phyloP scores from a whole-genome alignment of 2,329 filamentous ascomycete genomes.

The Fusarium vanettenii region DNA sequence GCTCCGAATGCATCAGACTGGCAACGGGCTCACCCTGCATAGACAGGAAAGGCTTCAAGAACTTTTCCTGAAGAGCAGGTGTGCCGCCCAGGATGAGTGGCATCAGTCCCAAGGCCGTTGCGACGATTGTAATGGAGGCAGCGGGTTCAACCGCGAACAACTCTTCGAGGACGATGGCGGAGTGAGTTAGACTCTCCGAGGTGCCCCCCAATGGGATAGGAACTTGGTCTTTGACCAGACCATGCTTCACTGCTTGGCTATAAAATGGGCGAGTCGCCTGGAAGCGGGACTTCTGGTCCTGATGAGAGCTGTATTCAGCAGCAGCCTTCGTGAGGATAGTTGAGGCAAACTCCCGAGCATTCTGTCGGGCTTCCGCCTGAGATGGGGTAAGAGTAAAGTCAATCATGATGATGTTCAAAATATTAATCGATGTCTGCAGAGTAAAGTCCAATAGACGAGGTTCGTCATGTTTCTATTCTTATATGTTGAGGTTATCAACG shows the following conservation, averaged over 20 bases:
- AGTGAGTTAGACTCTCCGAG: constrained; percentile 57
- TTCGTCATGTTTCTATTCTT: background rate
- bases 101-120: constrained; percentile 62
- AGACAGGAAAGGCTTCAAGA: constrained; percentile 59
- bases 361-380: background rate
- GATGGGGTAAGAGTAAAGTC: background rate
- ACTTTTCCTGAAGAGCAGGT: constrained; percentile 53
- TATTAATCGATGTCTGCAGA: background rate
- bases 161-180: constrained; percentile 63
- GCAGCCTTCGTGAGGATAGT: background rate
- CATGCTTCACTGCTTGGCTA: background rate
- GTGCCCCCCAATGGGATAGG: constrained; percentile 58
- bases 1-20: background rate
- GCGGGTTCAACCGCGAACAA: constrained; percentile 63
- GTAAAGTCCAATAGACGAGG: background rate
- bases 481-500: background rate
- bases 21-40: background rate
- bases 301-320: background rate
- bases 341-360: background rate
- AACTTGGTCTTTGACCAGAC: constrained; percentile 59
- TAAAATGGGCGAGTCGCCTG: background rate
- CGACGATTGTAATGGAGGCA: constrained; percentile 62
- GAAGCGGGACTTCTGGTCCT: constrained; percentile 8
- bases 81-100: constrained; percentile 60
- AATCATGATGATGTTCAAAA: background rate